phyloP scores from a whole-genome alignment of 2,329 filamentous ascomycete genomes.

The Microascus cirrosus region DNA sequence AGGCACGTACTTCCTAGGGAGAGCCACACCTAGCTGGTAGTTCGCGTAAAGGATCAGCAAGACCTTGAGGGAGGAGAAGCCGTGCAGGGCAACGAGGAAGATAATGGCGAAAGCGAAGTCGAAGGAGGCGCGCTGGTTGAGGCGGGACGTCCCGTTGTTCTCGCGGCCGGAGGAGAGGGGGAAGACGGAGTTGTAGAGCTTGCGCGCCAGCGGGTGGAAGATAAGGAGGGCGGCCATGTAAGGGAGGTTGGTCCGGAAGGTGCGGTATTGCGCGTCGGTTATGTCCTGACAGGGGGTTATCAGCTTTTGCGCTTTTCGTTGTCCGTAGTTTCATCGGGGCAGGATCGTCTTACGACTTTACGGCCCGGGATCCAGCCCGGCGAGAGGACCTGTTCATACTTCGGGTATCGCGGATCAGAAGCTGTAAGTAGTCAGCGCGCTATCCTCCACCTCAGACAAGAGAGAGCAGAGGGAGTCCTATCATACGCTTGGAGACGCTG shows the following conservation, averaged over 20 bases:
- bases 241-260: constrained; percentile 77
- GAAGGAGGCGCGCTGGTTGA: constrained; percentile 65
- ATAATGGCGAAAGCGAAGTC: constrained; percentile 73
- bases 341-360: constrained; percentile 55
- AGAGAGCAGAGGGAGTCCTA: not conserved
- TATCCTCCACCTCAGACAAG: constrained; percentile 5
- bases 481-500: constrained; percentile 70
- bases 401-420: constrained; percentile 68
- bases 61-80: constrained; percentile 75
- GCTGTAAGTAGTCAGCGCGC: constrained; percentile 35
- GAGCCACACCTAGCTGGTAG: constrained; percentile 61
- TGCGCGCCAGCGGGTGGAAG: constrained; percentile 70
- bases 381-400: constrained; percentile 59
- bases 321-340: not conserved
- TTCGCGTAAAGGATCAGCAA: constrained; percentile 71
- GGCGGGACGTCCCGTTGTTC: constrained; percentile 36
- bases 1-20: constrained; percentile 64
- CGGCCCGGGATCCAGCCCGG: constrained; percentile 88
- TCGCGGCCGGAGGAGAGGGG: constrained; percentile 14
- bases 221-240: constrained; percentile 64
- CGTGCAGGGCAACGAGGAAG: constrained; percentile 72
- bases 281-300: constrained; percentile 50
- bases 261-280: constrained; percentile 77
- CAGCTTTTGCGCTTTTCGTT: not conserved
- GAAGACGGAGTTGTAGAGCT: constrained; percentile 51